Conservation (phyloP, 208 protist species). For the Trypanosomatidae sp. region DNA sequence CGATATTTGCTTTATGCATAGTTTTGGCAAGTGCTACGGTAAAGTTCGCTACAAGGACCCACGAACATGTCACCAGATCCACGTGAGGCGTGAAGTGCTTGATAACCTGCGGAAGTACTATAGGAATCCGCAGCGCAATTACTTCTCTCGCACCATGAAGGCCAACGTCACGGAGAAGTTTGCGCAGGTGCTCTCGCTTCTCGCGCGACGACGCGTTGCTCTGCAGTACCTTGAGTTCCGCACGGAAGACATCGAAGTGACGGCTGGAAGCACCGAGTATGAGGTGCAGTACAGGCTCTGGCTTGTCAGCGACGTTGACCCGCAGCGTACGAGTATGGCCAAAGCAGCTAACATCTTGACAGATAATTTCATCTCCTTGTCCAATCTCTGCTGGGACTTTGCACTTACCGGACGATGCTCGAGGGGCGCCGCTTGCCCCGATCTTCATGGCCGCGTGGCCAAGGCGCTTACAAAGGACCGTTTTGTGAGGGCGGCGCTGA, state of each 20-base stretch:
- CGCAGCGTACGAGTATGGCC: slow-evolving; percentile 8
- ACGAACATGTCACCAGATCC: slow-evolving; percentile 56
- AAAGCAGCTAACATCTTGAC: slow-evolving; percentile 20
- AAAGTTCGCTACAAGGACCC: slow-evolving; percentile 47
- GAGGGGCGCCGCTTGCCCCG: slow-evolving; percentile 33
- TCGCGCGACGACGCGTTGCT: slow-evolving; percentile 38
- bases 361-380: slow-evolving; percentile 53
- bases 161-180: slow-evolving; percentile 52
- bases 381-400: slow-evolving; percentile 53
- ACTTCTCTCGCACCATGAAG: slow-evolving; percentile 64
- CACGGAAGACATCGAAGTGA: slow-evolving; percentile 49
- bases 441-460: slow-evolving; percentile 44
- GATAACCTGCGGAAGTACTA: slow-evolving; percentile 44
- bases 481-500: slow-evolving; percentile 36
- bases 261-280: slow-evolving; percentile 44
- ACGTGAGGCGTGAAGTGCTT: slow-evolving; percentile 40
- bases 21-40: slow-evolving; percentile 59
- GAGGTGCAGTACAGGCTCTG: slow-evolving; percentile 55
- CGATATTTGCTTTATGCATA: slow-evolving; percentile 73
- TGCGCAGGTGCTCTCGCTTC: slow-evolving; percentile 38
- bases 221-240: slow-evolving; percentile 60
- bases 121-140: slow-evolving; percentile 39
- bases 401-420: slow-evolving; percentile 46
- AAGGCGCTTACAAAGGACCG: slow-evolving; percentile 55
- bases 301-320: slow-evolving; percentile 31